These are phyloP conservation scores for Boehmeria nivea DNA, from an alignment of 306 rosid species.

Conservation along the genomic window DNA sequence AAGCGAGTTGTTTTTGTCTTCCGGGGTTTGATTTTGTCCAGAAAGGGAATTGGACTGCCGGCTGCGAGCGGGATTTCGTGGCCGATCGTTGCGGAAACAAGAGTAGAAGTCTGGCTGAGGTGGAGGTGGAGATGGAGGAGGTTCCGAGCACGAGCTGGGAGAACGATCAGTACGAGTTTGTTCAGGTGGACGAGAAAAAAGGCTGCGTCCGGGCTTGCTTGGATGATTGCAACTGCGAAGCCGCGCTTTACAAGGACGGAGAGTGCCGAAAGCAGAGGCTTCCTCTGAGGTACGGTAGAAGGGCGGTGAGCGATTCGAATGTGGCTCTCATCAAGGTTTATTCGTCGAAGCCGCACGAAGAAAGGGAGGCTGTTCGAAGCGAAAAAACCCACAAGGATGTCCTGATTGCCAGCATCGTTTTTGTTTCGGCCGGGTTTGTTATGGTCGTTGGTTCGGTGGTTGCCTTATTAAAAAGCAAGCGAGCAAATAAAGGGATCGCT, in stretches of 20 bases:
- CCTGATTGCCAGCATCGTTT: not conserved
- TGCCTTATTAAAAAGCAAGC: not conserved
- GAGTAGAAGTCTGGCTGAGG: too few relatives aligned
- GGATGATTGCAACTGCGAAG: conserved; percentile 30
- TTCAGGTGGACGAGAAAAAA: not conserved
- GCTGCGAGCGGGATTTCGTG: conserved; percentile 13
- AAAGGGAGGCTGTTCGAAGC: too few relatives aligned
- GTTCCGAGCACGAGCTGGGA: conserved; percentile 1
- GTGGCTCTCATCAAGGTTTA: conserved; percentile 19
- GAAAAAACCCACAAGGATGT: not conserved
- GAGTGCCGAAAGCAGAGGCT: conserved; percentile 18
- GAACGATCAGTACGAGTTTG: not conserved
- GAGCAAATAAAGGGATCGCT: not conserved
- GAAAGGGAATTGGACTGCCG: conserved; percentile 1
- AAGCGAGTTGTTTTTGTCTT: conserved; percentile 8
- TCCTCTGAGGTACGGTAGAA: conserved; percentile 19
- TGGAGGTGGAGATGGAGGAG: not conserved
- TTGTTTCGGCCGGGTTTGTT: conserved; percentile 5
- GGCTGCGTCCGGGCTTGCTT: conserved; percentile 17
- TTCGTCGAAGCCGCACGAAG: not conserved
- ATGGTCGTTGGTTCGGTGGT: not conserved
- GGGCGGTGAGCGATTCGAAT: not conserved
- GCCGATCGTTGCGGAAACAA: conserved; percentile 2
- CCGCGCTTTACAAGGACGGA: not conserved
- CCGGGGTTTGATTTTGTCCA: conserved; percentile 1